Percentiles rank a stretch among this genome's conserved stretches.
Conservation (phyloP, 305 asterid species). For the Caryopteris hybrid region DNA sequence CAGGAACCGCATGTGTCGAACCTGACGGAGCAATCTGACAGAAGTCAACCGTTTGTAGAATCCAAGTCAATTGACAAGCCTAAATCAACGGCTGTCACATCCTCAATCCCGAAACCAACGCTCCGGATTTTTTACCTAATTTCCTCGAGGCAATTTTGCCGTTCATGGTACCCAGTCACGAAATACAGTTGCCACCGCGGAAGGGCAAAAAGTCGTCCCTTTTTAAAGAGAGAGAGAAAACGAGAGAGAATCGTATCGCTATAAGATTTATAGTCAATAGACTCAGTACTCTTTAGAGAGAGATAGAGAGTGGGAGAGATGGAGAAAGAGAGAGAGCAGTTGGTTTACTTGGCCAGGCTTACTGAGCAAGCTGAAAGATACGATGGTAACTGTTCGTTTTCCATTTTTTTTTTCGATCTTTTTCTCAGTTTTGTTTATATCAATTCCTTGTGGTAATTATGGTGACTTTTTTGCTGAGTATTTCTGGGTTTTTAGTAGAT, state of each 20-base stretch:
- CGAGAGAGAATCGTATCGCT: not conserved
- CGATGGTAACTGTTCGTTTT: conserved; percentile 45
- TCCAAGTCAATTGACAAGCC: conserved; percentile 16
- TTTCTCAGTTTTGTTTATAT: not conserved
- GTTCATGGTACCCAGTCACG: conserved; percentile 20
- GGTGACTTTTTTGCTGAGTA: conserved; percentile 1
- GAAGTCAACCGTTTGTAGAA: conserved; percentile 4
- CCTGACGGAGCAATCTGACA: conserved; percentile 4
- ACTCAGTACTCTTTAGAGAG: not conserved
- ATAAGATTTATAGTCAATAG: not conserved
- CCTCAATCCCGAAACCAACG: conserved; percentile 16
- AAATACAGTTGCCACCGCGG: conserved; percentile 18
- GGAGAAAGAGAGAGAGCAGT: conserved; percentile 77
- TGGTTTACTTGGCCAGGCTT: conserved; percentile 73
- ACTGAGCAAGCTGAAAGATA: conserved; percentile 93
- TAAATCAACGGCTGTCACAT: not conserved
- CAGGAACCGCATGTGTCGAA: conserved; percentile 19
- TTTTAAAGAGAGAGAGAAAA: conserved; percentile 19
- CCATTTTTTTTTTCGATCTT: not conserved
- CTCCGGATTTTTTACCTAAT: conserved; percentile 16
- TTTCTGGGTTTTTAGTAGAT: not conserved
- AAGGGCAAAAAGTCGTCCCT: conserved; percentile 3
- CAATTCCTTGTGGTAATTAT: not conserved
- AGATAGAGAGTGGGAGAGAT: conserved; percentile 27
- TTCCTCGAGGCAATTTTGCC: conserved; percentile 8